These are phyloP conservation scores for Echinosophora koreensis DNA, from an alignment of 306 rosid species.

Conservation along the genomic window DNA sequence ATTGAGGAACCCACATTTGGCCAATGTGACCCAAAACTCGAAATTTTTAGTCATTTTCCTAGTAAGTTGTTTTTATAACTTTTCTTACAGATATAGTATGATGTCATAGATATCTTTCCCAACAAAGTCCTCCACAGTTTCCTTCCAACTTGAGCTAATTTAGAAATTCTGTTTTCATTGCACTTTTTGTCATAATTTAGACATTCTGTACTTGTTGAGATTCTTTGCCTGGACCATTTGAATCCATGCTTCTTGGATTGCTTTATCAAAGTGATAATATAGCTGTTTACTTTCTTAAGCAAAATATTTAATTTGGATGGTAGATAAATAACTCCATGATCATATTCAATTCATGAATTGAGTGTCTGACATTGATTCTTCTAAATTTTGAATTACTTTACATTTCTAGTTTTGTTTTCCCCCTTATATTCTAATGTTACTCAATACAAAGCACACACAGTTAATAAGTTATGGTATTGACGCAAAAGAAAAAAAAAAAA, in stretches of 20 bases:
- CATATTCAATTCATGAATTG: not conserved
- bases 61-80: not conserved
- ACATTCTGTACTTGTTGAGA: not conserved
- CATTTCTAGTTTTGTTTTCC: not conserved
- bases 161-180: not conserved
- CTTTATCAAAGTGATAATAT: not conserved
- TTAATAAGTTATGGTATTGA: not conserved
- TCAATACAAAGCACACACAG: not conserved
- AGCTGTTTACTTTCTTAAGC: not conserved
- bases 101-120: not conserved
- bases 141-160: too few species aligned
- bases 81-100: not conserved
- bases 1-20: conserved; percentile 11
- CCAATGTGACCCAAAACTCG: not conserved
- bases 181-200: not conserved
- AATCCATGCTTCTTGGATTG: not conserved
- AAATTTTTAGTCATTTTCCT: not conserved
- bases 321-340: not conserved
- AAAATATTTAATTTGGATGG: not conserved
- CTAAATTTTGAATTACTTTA: not conserved
- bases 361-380: not conserved
- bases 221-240: not conserved
- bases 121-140: not conserved
- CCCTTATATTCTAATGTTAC: not conserved
- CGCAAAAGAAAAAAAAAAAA: not conserved